These are phyloP conservation scores for Cicer yamashitae DNA, from an alignment of 306 rosid genomes.

Conservation along the genomic window DNA sequence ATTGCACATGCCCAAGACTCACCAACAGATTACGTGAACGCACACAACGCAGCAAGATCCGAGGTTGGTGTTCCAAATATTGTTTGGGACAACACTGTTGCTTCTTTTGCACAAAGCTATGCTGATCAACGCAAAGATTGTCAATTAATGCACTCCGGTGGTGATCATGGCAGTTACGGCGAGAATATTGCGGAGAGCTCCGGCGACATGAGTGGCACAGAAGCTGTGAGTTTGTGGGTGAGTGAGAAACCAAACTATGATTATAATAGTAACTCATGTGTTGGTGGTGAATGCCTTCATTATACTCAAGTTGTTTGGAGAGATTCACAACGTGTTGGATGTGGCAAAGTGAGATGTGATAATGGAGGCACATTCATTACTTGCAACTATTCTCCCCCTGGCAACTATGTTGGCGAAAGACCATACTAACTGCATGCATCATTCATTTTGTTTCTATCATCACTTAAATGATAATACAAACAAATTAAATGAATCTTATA, in stretches of 20 bases:
- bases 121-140: conserved; percentile 46
- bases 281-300: conserved; percentile 46
- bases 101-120: conserved; percentile 44
- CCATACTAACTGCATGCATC: conserved; percentile 47
- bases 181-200: conserved; percentile 24
- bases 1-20: conserved; percentile 45
- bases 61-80: conserved; percentile 39
- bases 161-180: conserved; percentile 21
- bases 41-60: conserved; percentile 49
- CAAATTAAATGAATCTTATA: neutral
- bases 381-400: conserved; percentile 61
- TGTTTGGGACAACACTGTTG: conserved; percentile 43
- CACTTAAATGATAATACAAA: too few species aligned
- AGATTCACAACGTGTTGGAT: conserved; percentile 49
- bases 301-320: conserved; percentile 65
- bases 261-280: conserved; percentile 44
- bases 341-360: conserved; percentile 59
- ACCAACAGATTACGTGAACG: conserved; percentile 36
- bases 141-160: conserved; percentile 43
- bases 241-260: conserved; percentile 47
- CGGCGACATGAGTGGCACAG: conserved; percentile 10
- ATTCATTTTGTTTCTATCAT: neutral
- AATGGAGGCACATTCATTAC: conserved; percentile 44
- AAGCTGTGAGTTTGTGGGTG: conserved; percentile 51
- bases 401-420: conserved; percentile 48